Evolutionary conservation across 805 yeast genomes (phyloP).

Genomic region (Ogataea paraovalis): DNA sequence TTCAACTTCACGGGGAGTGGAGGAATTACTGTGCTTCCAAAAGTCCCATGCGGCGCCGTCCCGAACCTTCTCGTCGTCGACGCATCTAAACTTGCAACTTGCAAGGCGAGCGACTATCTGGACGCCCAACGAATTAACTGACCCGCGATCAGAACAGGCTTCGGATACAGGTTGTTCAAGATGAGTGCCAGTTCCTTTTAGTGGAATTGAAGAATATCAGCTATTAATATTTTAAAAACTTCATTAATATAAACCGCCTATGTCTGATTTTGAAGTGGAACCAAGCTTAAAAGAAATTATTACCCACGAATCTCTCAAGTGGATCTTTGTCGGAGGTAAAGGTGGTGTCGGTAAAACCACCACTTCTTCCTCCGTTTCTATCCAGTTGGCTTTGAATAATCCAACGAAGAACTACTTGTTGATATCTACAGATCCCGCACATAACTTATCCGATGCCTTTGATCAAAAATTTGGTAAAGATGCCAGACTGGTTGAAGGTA

Average conservation of each 20-base stretch:
- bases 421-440: constrained; percentile 98
- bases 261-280: constrained; percentile 56
- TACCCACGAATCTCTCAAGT: constrained; percentile 65
- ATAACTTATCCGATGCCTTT: constrained; percentile 94
- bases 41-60: background rate
- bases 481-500: constrained; percentile 89
- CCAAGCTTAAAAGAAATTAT: constrained; percentile 69
- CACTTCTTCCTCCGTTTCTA: constrained; percentile 91
- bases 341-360: constrained; percentile 99
- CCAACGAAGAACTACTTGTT: constrained; percentile 77
- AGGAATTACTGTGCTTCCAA: too few relatives aligned
- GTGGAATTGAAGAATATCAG: too few relatives aligned
- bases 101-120: too few relatives aligned
- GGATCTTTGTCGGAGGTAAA: constrained; percentile 99
- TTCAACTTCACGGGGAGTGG: too few relatives aligned
- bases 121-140: too few relatives aligned
- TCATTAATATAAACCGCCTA: too few relatives aligned
- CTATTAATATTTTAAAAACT: too few relatives aligned
- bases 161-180: too few relatives aligned
- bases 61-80: background rate
- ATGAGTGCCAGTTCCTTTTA: too few relatives aligned
- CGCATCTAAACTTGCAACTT: too few relatives aligned
- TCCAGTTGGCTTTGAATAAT: constrained; percentile 82
- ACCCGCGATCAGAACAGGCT: too few relatives aligned
- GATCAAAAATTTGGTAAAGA: constrained; percentile 98